Percentiles rank a stretch among this genome's conserved stretches.
Conservation (phyloP, 2,329 filamentous ascomycete species). For the Incumbomyces delicatus region DNA sequence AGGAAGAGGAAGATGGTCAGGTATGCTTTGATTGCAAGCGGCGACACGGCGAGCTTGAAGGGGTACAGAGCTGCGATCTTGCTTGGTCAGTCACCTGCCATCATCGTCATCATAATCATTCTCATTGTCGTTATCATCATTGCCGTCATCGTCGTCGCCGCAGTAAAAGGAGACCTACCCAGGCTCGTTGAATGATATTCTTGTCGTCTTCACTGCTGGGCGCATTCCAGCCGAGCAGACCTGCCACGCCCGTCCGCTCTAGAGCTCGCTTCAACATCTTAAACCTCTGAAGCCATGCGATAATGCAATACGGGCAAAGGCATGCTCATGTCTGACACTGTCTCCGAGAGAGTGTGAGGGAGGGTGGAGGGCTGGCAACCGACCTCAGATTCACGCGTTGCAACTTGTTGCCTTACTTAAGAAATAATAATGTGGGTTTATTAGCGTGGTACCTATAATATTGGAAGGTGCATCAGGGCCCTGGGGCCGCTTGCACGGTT, state of each 20-base stretch:
- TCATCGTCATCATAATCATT: background rate
- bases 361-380: no score
- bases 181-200: background rate
- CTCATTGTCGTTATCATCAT: slow-evolving; percentile 6
- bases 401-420: no score
- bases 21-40: slow-evolving; percentile 54
- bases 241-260: slow-evolving; percentile 2
- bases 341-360: no score
- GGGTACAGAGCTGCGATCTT: slow-evolving; percentile 47
- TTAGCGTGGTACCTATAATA: no score
- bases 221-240: slow-evolving; percentile 5
- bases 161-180: background rate
- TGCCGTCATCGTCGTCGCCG: background rate
- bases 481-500: no score
- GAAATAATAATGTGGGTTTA: no score
- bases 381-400: no score
- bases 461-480: no score
- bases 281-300: background rate
- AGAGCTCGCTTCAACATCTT: slow-evolving; percentile 1
- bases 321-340: no score
- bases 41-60: slow-evolving; percentile 48
- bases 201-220: slow-evolving; percentile 5
- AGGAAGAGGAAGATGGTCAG: slow-evolving; percentile 49
- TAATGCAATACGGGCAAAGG: no score
- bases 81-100: slow-evolving; percentile 10